Conservation (phyloP, 345 rosid species). For the Garcia nutans region DNA sequence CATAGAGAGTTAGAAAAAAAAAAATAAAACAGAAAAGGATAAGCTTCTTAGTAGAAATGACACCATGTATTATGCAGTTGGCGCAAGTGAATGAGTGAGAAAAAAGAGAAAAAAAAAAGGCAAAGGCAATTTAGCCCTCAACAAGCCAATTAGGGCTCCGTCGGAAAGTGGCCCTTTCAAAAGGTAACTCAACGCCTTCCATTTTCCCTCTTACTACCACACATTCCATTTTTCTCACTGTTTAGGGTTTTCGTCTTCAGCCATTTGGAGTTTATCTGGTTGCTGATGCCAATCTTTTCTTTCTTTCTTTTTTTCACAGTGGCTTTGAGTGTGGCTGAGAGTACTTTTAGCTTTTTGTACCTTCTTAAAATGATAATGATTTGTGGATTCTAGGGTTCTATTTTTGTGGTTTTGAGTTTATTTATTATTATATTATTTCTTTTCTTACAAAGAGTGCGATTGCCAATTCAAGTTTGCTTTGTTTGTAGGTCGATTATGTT, state of each 20-base stretch:
- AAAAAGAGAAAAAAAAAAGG: neutral
- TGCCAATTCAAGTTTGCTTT: no score
- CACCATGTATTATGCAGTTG: neutral
- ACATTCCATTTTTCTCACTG: constrained; percentile 1
- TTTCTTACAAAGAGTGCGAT: no score
- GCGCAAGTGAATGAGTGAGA: neutral
- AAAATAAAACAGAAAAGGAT: neutral
- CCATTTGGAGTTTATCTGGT: no score
- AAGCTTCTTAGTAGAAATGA: neutral
- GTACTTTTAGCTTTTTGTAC: neutral
- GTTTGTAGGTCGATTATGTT: neutral
- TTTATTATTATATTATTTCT: no score
- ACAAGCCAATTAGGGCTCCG: constrained; percentile 26
- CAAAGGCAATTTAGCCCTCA: neutral
- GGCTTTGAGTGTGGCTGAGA: neutral
- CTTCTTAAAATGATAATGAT: no score
- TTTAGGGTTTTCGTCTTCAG: neutral
- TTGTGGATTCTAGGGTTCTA: neutral
- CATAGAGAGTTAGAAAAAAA: neutral
- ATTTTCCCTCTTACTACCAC: neutral
- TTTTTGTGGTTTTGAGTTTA: no score
- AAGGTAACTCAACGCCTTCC: constrained; percentile 22
- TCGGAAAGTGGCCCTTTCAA: constrained; percentile 37
- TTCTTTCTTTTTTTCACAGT: no score
- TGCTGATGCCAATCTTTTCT: no score